Evolutionary conservation across 352 stramenopile genomes (phyloP).

Genomic region (Globisporangium spiculum): DNA sequence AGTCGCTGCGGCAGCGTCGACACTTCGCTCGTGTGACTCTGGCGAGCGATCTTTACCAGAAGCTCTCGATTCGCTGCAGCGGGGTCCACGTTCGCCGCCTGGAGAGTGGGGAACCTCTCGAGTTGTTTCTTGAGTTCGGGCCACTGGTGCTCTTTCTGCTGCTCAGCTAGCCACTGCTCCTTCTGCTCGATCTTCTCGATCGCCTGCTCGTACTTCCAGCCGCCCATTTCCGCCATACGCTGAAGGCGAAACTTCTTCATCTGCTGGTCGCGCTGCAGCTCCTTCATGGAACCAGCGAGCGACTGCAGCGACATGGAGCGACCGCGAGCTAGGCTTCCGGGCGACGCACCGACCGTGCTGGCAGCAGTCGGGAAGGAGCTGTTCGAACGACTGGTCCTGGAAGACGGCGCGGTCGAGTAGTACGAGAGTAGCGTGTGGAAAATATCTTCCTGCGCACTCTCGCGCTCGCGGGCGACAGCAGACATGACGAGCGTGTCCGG

Average conservation of each 20-base stretch:
- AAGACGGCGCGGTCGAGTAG: slow-evolving; percentile 28
- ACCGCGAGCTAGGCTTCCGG: slow-evolving; percentile 8
- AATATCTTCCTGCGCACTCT: slow-evolving; percentile 66
- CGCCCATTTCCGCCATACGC: slow-evolving; percentile 68
- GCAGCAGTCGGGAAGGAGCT: slow-evolving; percentile 12
- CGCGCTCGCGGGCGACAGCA: slow-evolving; percentile 69
- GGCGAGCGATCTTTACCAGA: slow-evolving; percentile 26
- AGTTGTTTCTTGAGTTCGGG: slow-evolving; percentile 55
- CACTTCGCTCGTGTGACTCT: slow-evolving; percentile 43
- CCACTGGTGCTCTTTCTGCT: slow-evolving; percentile 58
- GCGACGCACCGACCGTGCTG: background rate
- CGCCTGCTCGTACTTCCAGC: slow-evolving; percentile 68
- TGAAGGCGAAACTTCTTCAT: slow-evolving; percentile 78
- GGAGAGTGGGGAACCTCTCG: slow-evolving; percentile 19
- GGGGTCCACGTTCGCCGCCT: slow-evolving; percentile 14
- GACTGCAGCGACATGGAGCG: slow-evolving; percentile 36
- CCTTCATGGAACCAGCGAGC: slow-evolving; percentile 70
- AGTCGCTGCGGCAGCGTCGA: slow-evolving; percentile 62
- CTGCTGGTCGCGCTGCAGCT: slow-evolving; percentile 77
- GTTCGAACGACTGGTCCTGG: slow-evolving; percentile 15
- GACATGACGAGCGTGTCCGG: slow-evolving; percentile 84
- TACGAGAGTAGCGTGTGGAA: slow-evolving; percentile 71
- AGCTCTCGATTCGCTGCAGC: slow-evolving; percentile 18
- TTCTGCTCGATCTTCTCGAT: slow-evolving; percentile 50
- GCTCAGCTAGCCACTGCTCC: slow-evolving; percentile 54